These are phyloP conservation scores for Umbelopsis sp. DNA, from an alignment of 371 early-diverging fungal genomes.

Conservation along the genomic window DNA sequence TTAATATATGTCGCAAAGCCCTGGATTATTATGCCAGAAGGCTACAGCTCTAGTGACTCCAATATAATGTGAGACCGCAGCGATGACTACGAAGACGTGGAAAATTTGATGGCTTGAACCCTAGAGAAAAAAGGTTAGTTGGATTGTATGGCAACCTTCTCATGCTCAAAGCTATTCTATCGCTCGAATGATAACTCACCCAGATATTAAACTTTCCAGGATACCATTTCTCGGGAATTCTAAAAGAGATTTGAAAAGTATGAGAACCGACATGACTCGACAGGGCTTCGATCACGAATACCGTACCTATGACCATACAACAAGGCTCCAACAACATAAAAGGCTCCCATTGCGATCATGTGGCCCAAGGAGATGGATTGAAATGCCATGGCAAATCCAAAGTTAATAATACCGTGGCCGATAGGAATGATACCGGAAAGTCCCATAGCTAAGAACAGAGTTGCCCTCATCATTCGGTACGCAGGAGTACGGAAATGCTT, in stretches of 20 bases:
- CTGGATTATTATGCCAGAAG: slow-evolving; percentile 48
- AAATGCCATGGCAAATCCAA: slow-evolving; percentile 70
- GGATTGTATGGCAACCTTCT: too few relatives aligned
- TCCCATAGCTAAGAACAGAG: slow-evolving; percentile 81
- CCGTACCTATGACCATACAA: slow-evolving; percentile 66
- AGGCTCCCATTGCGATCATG: slow-evolving; percentile 70
- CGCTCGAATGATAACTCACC: slow-evolving; percentile 42
- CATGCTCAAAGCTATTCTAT: too few relatives aligned
- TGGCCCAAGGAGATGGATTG: slow-evolving; percentile 66
- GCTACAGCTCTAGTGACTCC: slow-evolving; percentile 76
- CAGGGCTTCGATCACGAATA: background rate
- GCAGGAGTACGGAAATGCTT: slow-evolving; percentile 73
- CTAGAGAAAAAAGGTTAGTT: slow-evolving; percentile 28
- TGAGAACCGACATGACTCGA: background rate
- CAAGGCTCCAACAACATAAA: slow-evolving; percentile 86
- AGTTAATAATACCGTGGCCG: slow-evolving; percentile 65
- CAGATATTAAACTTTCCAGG: slow-evolving; percentile 71
- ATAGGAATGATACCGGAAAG: slow-evolving; percentile 79
- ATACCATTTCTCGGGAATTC: slow-evolving; percentile 66
- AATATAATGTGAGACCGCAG: slow-evolving; percentile 75
- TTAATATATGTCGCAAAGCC: background rate
- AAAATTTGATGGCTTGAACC: slow-evolving; percentile 91
- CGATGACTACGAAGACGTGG: slow-evolving; percentile 84
- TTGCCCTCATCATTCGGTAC: slow-evolving; percentile 80
- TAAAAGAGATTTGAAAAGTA: background rate